Conservation (phyloP, 2,329 filamentous ascomycete species). For the Apiospora hydei region DNA sequence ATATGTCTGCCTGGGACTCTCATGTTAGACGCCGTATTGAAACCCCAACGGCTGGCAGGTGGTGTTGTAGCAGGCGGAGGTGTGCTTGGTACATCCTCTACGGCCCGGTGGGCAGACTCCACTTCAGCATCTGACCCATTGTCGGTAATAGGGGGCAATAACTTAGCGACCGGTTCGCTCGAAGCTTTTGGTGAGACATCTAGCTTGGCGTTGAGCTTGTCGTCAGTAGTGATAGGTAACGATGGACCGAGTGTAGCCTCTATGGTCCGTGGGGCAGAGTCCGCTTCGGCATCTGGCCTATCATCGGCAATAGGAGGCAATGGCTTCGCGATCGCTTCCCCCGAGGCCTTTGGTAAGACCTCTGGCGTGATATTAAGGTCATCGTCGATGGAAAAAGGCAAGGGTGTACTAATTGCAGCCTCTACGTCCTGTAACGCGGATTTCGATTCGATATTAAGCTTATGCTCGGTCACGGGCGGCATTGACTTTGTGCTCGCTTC, state of each 20-base stretch:
- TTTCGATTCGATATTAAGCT: neutral
- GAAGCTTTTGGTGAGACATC: neutral
- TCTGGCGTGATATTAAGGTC: neutral
- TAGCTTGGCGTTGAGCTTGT: neutral
- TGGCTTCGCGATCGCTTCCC: neutral
- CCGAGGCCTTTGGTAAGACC: neutral
- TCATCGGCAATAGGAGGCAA: neutral
- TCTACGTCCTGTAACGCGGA: neutral
- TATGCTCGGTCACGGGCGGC: neutral
- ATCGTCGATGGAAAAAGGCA: neutral
- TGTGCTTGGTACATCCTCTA: neutral
- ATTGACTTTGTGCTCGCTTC: neutral
- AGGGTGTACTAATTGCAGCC: neutral
- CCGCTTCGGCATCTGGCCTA: neutral
- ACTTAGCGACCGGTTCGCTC: neutral
- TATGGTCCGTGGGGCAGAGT: neutral
- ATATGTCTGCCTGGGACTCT: neutral
- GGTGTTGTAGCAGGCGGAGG: neutral
- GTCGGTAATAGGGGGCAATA: neutral
- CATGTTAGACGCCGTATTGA: neutral
- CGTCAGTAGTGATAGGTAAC: neutral
- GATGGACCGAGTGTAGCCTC: neutral
- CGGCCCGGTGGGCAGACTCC: neutral
- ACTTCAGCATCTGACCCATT: neutral
- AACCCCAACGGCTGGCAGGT: neutral